Percentiles rank a stretch among this genome's conserved stretches.
Conservation (phyloP, 306 rosid genomes). For the Myrica gale region DNA sequence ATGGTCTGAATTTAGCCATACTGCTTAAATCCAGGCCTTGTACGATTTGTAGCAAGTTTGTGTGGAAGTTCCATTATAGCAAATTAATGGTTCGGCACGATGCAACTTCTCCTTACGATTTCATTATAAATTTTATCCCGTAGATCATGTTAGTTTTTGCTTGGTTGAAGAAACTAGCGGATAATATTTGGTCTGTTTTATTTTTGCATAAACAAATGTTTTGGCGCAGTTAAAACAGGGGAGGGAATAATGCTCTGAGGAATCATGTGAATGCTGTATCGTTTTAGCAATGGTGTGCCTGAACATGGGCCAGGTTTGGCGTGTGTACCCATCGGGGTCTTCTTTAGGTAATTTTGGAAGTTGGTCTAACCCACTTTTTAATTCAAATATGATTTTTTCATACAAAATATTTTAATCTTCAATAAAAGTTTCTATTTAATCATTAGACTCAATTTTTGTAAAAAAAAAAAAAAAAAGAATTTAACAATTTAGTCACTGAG, state of each 20-base stretch:
- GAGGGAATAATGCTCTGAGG: too few species aligned
- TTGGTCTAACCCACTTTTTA: background rate
- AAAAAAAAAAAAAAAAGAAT: too few species aligned
- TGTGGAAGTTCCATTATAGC: background rate
- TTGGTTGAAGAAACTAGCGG: background rate
- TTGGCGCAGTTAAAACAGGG: background rate
- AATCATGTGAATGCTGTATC: background rate
- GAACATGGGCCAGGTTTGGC: background rate
- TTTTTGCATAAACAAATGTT: too few species aligned
- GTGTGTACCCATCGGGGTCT: background rate
- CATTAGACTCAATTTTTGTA: too few species aligned
- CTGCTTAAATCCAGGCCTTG: constrained; percentile 8
- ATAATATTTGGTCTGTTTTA: too few species aligned
- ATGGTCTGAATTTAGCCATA: constrained; percentile 6
- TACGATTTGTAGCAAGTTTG: constrained; percentile 23
- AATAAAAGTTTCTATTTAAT: too few species aligned
- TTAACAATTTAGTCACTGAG: too few species aligned
- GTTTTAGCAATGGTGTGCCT: background rate
- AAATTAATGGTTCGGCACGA: background rate
- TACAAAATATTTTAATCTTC: too few species aligned
- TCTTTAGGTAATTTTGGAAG: background rate
- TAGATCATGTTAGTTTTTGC: background rate
- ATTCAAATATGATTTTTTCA: too few species aligned
- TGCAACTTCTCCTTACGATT: background rate
- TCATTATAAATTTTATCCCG: background rate